These are phyloP conservation scores for Pseudogymnoascus sp. DNA, from an alignment of 2,329 filamentous ascomycete species.

Conservation along the genomic window DNA sequence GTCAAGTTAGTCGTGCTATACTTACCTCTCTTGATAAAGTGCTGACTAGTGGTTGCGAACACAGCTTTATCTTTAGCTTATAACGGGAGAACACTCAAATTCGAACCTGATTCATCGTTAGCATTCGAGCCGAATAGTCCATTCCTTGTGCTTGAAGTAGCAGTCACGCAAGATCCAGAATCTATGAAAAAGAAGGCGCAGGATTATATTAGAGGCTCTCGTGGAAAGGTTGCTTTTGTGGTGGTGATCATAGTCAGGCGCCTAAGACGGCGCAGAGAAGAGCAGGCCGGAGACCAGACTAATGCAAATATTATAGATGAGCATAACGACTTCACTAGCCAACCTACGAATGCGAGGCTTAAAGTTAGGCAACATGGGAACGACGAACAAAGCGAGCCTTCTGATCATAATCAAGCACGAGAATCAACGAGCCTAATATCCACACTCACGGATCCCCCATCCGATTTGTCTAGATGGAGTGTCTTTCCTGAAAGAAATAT, in stretches of 20 bases:
- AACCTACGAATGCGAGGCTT: background rate
- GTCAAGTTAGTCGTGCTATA: background rate
- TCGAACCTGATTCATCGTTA: background rate
- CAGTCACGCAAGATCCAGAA: background rate
- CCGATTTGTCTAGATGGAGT: background rate
- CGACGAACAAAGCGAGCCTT: background rate
- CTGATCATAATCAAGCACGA: background rate
- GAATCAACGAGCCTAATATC: background rate
- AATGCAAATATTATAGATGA: background rate
- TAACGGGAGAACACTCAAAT: background rate
- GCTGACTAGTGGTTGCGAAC: background rate
- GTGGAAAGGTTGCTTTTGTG: background rate
- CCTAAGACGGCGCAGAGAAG: background rate
- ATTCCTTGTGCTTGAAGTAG: background rate
- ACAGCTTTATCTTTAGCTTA: background rate
- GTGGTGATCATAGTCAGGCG: background rate
- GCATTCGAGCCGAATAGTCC: background rate
- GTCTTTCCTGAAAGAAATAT: background rate
- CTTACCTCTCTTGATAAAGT: background rate
- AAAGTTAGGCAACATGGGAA: background rate
- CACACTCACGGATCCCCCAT: background rate
- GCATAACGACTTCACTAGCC: background rate
- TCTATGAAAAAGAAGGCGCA: background rate
- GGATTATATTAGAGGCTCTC: background rate
- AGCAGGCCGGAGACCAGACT: background rate